Conservation (phyloP, 306 rosid species). For the Rubus idaeus region DNA sequence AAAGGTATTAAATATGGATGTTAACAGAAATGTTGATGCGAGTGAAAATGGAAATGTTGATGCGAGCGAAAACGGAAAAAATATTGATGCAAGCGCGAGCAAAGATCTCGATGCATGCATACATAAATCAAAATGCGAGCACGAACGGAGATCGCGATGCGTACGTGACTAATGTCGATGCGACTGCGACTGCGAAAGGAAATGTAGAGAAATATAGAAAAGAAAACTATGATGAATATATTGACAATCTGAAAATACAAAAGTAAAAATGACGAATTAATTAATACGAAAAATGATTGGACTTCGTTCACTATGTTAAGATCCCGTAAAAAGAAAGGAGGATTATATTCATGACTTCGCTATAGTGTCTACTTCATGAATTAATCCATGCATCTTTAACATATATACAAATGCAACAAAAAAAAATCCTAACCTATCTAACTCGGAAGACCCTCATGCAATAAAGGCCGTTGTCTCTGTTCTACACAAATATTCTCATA, state of each 20-base stretch:
- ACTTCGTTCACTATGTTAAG: neutral
- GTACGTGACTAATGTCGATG: neutral
- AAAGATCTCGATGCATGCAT: no score
- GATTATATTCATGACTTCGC: neutral
- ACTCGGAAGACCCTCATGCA: neutral
- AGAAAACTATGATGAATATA: no score
- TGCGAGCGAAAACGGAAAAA: neutral
- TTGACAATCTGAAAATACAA: no score
- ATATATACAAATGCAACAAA: neutral
- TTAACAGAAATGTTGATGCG: neutral
- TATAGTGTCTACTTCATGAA: neutral
- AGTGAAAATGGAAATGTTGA: neutral
- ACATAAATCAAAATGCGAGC: no score
- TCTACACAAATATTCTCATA: slow-evolving; percentile 11
- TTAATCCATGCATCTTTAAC: neutral
- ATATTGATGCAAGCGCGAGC: no score
- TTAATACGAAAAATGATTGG: no score
- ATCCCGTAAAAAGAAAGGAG: neutral
- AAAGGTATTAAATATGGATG: neutral
- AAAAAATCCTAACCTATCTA: neutral
- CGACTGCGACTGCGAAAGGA: neutral
- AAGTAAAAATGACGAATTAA: no score
- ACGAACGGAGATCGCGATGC: neutral
- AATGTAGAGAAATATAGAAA: neutral
- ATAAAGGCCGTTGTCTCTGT: neutral